Conservation (phyloP, 306 rosid species). For the Mimosa bimucronata region DNA sequence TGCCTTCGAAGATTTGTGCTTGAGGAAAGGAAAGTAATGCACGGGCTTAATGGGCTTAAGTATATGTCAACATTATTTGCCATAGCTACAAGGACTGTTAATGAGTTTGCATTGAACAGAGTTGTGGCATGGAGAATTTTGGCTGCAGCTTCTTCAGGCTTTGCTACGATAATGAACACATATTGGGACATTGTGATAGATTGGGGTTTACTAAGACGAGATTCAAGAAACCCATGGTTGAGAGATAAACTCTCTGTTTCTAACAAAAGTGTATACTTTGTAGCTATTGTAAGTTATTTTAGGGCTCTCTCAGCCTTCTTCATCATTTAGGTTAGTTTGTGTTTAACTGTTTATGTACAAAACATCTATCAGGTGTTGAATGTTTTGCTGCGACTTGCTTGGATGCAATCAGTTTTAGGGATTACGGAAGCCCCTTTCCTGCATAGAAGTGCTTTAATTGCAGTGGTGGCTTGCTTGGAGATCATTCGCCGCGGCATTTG, state of each 20-base stretch:
- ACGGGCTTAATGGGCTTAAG: conserved; percentile 53
- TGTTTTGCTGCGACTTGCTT: conserved; percentile 67
- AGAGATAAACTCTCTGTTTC: conserved; percentile 71
- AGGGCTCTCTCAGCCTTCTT: background rate
- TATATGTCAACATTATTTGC: conserved; percentile 55
- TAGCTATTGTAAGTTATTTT: conserved; percentile 55
- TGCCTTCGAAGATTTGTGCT: conserved; percentile 56
- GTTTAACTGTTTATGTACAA: conserved; percentile 9
- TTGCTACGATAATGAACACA: conserved; percentile 52
- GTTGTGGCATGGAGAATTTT: conserved; percentile 40
- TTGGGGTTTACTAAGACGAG: conserved; percentile 58
- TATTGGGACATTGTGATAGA: conserved; percentile 65
- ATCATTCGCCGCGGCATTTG: conserved; percentile 86
- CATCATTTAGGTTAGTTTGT: conserved; percentile 2
- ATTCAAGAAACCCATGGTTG: conserved; percentile 68
- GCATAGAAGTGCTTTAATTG: conserved; percentile 60
- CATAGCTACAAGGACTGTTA: conserved; percentile 54
- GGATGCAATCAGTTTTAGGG: conserved; percentile 79
- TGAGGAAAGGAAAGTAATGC: conserved; percentile 55
- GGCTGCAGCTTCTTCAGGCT: conserved; percentile 44
- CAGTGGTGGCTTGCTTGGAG: conserved; percentile 72
- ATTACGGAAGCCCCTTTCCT: conserved; percentile 56
- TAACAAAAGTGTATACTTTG: conserved; percentile 60
- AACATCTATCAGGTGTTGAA: conserved; percentile 63
- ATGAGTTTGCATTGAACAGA: conserved; percentile 32